Evolutionary conservation across 1,284 basidiomycete species (phyloP).

Genomic region (Chiua sp.): DNA sequence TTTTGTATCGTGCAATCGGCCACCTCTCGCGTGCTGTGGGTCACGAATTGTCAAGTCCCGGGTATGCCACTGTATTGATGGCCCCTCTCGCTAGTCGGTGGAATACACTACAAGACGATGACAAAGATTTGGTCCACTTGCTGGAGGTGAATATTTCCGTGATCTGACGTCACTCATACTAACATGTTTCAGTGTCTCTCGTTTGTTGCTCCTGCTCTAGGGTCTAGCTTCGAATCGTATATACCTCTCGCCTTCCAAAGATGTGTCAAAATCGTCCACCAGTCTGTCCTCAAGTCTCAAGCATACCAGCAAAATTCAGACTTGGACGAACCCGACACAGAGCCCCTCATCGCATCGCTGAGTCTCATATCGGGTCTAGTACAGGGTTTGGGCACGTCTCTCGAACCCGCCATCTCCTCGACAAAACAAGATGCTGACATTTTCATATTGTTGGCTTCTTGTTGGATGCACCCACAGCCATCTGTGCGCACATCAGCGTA

Average conservation of each 20-base stretch:
- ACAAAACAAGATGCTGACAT: slow-evolving; percentile 71
- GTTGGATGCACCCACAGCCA: slow-evolving; percentile 93
- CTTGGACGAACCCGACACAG: slow-evolving; percentile 91
- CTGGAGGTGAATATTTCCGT: slow-evolving; percentile 70
- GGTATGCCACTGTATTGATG: slow-evolving; percentile 96
- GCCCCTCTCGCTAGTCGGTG: slow-evolving; percentile 92
- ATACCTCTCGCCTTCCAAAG: slow-evolving; percentile 93
- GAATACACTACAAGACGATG: slow-evolving; percentile 88
- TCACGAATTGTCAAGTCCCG: slow-evolving; percentile 81
- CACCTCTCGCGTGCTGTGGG: slow-evolving; percentile 98
- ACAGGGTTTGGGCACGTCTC: slow-evolving; percentile 86
- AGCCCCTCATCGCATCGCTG: slow-evolving; percentile 96
- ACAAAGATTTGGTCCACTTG: slow-evolving; percentile 93
- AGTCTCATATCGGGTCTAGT: slow-evolving; percentile 96
- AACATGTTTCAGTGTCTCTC: slow-evolving; percentile 82
- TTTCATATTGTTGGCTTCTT: slow-evolving; percentile 80
- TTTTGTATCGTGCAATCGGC: slow-evolving; percentile 97
- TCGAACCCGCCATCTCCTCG: slow-evolving; percentile 72
- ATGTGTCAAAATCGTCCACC: slow-evolving; percentile 87
- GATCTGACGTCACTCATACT: slow-evolving; percentile 7
- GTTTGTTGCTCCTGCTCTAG: slow-evolving; percentile 96
- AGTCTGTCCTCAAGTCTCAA: slow-evolving; percentile 82
- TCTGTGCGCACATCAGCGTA: slow-evolving; percentile 97
- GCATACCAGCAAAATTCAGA: slow-evolving; percentile 85
- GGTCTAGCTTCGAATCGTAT: slow-evolving; percentile 89